Evolutionary conservation across 2,329 filamentous ascomycete genomes (phyloP).

Genomic region (Dothistroma pini): DNA sequence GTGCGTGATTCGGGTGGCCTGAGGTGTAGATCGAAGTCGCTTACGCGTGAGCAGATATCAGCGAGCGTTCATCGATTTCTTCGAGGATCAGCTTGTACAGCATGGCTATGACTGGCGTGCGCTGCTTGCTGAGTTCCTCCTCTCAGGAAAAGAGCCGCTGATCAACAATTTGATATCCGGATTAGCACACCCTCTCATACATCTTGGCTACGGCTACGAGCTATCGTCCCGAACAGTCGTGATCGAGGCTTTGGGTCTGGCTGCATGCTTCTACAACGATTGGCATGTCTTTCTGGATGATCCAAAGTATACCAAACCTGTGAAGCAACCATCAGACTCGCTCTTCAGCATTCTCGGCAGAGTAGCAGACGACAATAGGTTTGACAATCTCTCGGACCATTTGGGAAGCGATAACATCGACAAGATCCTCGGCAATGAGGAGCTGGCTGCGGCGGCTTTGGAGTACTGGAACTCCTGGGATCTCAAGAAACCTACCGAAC

Average conservation of each 20-base stretch:
- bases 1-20: conserved; percentile 37
- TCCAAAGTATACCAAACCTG: conserved; percentile 62
- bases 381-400: conserved; percentile 62
- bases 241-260: conserved; percentile 79
- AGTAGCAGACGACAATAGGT: conserved; percentile 64
- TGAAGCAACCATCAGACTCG: conserved; percentile 57
- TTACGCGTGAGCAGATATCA: conserved; percentile 59
- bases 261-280: conserved; percentile 56
- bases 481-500: conserved; percentile 63
- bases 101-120: conserved; percentile 80
- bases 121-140: conserved; percentile 72
- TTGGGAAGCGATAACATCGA: conserved; percentile 62
- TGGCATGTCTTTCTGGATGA: conserved; percentile 67
- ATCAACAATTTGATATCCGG: conserved; percentile 76
- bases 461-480: conserved; percentile 92
- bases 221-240: conserved; percentile 78
- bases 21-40: not conserved
- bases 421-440: conserved; percentile 63
- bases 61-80: conserved; percentile 89
- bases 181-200: conserved; percentile 86
- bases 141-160: conserved; percentile 69
- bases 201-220: conserved; percentile 91
- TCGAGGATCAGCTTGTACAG: conserved; percentile 80
- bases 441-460: conserved; percentile 67
- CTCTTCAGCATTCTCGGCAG: conserved; percentile 68